Evolutionary conservation across 176 grass and related monocot species (phyloP), one percentile per base, ranked within the genome.

Genomic region (Ensete ventricosum): DNA sequence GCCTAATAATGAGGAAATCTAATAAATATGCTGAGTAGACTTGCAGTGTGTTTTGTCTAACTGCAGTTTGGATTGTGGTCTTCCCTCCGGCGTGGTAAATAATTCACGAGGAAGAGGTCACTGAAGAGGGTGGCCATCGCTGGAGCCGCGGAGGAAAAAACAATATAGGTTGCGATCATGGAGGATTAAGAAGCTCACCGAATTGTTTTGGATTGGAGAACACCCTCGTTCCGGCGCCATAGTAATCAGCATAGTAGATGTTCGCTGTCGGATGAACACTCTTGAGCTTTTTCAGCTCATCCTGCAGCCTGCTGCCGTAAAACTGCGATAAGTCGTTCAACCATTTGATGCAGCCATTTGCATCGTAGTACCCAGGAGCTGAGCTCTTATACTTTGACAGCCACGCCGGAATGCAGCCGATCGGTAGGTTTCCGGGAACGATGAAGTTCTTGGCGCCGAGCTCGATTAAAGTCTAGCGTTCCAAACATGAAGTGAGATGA

Each of bases 141-240:
- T 34, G 2, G 29, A 4, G 3, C 29, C 68, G 9, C 34, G 5
- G 34, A 43, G 34, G 34, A 43, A 23, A 23, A 23, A 23, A 43
- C 4, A 43, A 43, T 3, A 43, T 43, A 43, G 34, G 34, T 43
- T 6, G 34, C 34, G 34, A 6, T 43, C 34, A 43, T 6, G 34
- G 34, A 71, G 13, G 9, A n/a, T 2, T 11, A 7, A 9, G 1
- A 73, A 74, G 64, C 82, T 83, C 52, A 97, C 94, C 94, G 60
- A 87, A 87, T 71, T 86, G 78, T 54, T 81, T 81, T 2, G 90
- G 84, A 58, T 77, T 84, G 62, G n/a, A 63, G 64, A 85, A 91
- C 53, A 98, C 67, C 69, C 84, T 80, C 84, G 89, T 82, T 10
- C 51, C 71, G 19, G 76, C 76, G 70, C n/a, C 69, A 9, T 25